These are phyloP conservation scores for Fraxinus nigra DNA, from an alignment of 305 asterid species.

Conservation along the genomic window DNA sequence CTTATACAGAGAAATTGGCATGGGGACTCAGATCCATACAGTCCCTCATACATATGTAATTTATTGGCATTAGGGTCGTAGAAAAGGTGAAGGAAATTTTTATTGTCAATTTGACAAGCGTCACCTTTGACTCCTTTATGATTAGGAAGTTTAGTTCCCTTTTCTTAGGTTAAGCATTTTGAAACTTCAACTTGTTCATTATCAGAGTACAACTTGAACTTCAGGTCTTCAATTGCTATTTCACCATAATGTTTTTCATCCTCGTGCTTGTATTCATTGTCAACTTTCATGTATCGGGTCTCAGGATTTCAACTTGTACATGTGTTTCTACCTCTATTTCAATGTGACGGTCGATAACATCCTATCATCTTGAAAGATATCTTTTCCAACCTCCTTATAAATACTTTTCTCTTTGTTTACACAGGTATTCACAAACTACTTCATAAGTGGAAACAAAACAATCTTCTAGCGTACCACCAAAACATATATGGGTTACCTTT, in stretches of 20 bases:
- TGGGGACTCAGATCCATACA: neutral
- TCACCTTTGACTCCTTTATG: neutral
- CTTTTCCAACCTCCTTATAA: neutral
- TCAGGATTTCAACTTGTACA: neutral
- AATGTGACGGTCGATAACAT: neutral
- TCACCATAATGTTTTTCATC: neutral
- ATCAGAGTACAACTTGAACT: neutral
- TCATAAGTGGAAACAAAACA: neutral
- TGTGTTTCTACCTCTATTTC: neutral
- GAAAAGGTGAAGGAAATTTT: neutral
- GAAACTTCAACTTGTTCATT: neutral
- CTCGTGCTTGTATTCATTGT: neutral
- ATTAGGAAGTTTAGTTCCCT: neutral
- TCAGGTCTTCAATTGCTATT: neutral
- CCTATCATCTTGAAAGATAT: neutral
- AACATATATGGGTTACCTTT: neutral
- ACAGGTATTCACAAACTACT: neutral
- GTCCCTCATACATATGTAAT: neutral
- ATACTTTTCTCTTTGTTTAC: neutral
- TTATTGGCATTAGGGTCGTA: neutral
- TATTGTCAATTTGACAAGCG: neutral
- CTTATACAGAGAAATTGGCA: neutral
- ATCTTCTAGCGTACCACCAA: neutral
- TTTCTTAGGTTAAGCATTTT: neutral
- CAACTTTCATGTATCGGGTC: neutral